These are phyloP conservation scores for Ascochyta pisi DNA, from an alignment of 2,329 filamentous ascomycete species.

Conservation along the genomic window DNA sequence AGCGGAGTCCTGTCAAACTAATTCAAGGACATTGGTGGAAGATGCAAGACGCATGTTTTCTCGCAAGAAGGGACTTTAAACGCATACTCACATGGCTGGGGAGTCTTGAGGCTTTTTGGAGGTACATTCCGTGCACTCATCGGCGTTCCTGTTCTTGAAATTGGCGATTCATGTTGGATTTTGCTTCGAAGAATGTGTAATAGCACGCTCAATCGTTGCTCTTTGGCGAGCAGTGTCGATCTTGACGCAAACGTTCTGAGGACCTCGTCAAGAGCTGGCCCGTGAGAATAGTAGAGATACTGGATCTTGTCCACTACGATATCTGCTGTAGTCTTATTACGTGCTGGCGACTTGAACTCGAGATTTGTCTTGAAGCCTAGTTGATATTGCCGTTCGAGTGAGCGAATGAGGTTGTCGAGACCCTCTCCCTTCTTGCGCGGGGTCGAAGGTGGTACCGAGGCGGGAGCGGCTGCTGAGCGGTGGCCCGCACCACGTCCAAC, in stretches of 20 bases:
- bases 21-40: not conserved
- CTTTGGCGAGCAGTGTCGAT: conserved; percentile 8
- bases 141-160: conserved; percentile 8
- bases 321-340: conserved; percentile 13
- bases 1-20: not conserved
- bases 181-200: conserved; percentile 18
- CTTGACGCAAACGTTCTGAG: conserved; percentile 24
- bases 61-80: not conserved
- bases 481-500: conserved; percentile 2
- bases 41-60: not conserved
- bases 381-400: conserved; percentile 30
- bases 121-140: conserved; percentile 14
- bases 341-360: conserved; percentile 32
- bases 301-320: conserved; percentile 27
- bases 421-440: conserved; percentile 17
- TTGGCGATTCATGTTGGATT: not conserved
- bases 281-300: conserved; percentile 24
- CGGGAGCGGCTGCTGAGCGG: conserved; percentile 17
- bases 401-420: conserved; percentile 27
- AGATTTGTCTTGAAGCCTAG: conserved; percentile 27
- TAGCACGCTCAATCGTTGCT: conserved; percentile 19
- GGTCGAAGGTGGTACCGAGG: conserved; percentile 24
- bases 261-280: conserved; percentile 22
- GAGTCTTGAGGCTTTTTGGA: conserved; percentile 10
- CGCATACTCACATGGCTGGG: conserved; percentile 19